Evolutionary conservation across 2,329 filamentous ascomycete genomes (phyloP).

Genomic region (Pseudonectria buxi): DNA sequence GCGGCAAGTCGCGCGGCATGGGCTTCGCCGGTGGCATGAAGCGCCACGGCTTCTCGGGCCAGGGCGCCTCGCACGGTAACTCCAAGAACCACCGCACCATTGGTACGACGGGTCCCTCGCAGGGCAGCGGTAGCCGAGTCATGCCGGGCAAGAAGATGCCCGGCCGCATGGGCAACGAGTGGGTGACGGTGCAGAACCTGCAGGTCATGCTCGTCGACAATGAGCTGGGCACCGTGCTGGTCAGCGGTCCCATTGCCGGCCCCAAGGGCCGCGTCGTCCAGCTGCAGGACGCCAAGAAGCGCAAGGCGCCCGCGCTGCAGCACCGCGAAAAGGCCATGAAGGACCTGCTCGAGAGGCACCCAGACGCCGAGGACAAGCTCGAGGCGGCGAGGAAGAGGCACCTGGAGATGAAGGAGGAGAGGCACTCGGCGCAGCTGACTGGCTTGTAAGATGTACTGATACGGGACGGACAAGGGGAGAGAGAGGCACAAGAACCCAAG

Average conservation of each 20-base stretch:
- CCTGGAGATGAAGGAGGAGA: conserved; percentile 46
- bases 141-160: conserved; percentile 97
- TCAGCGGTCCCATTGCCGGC: conserved; percentile 80
- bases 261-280: conserved; percentile 81
- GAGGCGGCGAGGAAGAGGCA: conserved; percentile 44
- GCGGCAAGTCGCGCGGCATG: conserved; percentile 73
- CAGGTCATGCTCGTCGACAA: conserved; percentile 82
- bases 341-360: conserved; percentile 40
- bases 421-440: conserved; percentile 23
- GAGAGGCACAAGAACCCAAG: conserved; percentile 9
- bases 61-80: conserved; percentile 90
- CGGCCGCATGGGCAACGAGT: conserved; percentile 86
- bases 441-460: conserved; percentile 14
- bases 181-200: conserved; percentile 85
- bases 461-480: conserved; percentile 21
- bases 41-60: conserved; percentile 80
- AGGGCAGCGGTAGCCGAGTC: conserved; percentile 88
- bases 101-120: conserved; percentile 81
- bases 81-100: conserved; percentile 89
- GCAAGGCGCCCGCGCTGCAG: conserved; percentile 49
- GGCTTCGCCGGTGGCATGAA: conserved; percentile 99
- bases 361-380: conserved; percentile 38
- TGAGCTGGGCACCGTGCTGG: conserved; percentile 78
- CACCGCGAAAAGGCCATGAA: conserved; percentile 41
- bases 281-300: conserved; percentile 87